Conservation (phyloP, 2,329 filamentous ascomycete species). For the Metarhizium humberi region DNA sequence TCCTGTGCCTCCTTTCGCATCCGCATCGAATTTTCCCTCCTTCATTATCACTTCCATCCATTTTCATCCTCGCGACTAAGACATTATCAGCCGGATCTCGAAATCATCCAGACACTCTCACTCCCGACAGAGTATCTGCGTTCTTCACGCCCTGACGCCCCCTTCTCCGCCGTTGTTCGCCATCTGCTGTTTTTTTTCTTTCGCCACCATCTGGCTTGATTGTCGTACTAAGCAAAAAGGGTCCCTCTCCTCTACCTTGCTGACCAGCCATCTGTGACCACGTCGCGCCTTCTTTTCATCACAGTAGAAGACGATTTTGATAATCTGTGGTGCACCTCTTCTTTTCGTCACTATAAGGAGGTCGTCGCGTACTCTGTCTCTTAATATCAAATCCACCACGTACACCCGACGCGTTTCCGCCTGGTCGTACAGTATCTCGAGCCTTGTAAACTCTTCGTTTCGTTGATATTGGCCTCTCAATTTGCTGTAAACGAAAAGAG, state of each 20-base stretch:
- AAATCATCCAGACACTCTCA: background rate
- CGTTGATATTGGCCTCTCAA: background rate
- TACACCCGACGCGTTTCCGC: background rate
- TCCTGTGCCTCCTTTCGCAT: background rate
- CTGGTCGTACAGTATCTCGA: conserved; percentile 1
- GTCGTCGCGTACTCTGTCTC: conserved; percentile 9
- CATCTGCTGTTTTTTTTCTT: background rate
- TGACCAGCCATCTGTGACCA: conserved; percentile 9
- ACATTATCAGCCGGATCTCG: background rate
- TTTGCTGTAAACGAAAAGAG: background rate
- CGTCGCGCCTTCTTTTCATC: conserved; percentile 8
- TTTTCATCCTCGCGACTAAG: background rate
- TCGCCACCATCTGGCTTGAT: background rate
- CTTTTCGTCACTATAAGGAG: conserved; percentile 3
- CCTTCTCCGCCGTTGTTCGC: background rate
- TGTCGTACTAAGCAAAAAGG: conserved; percentile 1
- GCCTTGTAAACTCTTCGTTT: background rate
- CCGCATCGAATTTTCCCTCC: background rate
- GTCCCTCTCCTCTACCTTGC: background rate
- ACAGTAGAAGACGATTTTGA: conserved; percentile 13
- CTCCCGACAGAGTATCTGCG: background rate
- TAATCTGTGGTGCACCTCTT: conserved; percentile 6
- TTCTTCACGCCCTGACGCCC: background rate
- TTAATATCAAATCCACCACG: conserved; percentile 1
- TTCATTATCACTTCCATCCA: background rate